phyloP scores from a whole-genome alignment of 129 eudicot genomes.

The Chrysanthemum makinoi region DNA sequence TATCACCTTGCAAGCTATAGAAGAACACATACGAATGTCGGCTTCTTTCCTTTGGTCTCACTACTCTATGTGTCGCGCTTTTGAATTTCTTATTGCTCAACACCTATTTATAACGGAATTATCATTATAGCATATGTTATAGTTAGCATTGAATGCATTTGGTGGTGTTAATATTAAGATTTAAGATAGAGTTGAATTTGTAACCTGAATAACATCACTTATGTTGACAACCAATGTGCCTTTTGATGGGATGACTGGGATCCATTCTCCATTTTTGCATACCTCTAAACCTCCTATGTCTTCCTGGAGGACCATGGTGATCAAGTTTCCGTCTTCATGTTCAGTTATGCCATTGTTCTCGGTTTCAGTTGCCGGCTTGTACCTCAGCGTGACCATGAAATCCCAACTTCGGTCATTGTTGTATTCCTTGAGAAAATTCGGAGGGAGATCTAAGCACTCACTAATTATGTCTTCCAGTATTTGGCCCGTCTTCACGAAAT shows the following conservation, averaged over 20 bases:
- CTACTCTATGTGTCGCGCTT: conserved; percentile 62
- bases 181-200: not conserved
- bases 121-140: not conserved
- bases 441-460: conserved; percentile 56
- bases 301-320: conserved; percentile 57
- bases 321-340: conserved; percentile 51
- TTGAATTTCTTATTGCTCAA: conserved; percentile 51
- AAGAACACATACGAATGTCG: conserved; percentile 51
- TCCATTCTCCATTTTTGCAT: conserved; percentile 48
- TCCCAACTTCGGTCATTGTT: conserved; percentile 50
- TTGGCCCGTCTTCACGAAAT: conserved; percentile 36
- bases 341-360: conserved; percentile 46
- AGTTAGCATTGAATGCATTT: not conserved
- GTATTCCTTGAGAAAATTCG: conserved; percentile 41
- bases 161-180: not conserved
- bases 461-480: conserved; percentile 42
- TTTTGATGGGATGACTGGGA: conserved; percentile 40
- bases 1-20: conserved; percentile 47
- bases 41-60: conserved; percentile 41
- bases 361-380: conserved; percentile 39
- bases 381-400: conserved; percentile 43
- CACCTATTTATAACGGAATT: conserved; percentile 32
- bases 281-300: conserved; percentile 64
- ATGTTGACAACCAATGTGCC: conserved; percentile 58
- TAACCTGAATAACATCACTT: conserved; percentile 50